Conservation (phyloP, 208 protist species). For the Trypanosoma platydactyli region DNA sequence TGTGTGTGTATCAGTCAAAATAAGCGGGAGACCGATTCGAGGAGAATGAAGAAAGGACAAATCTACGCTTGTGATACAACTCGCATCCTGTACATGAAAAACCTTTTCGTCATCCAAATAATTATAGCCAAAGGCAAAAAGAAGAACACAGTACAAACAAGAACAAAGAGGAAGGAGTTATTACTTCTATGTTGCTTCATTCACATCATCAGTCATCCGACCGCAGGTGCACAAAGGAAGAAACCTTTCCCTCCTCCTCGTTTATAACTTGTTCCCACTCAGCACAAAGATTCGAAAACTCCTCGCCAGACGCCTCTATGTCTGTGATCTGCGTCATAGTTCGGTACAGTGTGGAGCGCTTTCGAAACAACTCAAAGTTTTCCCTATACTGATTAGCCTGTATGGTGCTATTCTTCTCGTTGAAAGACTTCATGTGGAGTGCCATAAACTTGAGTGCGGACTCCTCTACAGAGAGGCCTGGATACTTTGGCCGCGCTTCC, state of each 20-base stretch:
- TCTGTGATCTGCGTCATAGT: conserved; percentile 21
- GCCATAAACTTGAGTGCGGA: conserved; percentile 89
- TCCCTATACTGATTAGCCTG: conserved; percentile 64
- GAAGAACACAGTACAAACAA: conserved; percentile 2
- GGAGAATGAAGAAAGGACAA: too few relatives aligned
- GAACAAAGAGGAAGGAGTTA: conserved; percentile 9
- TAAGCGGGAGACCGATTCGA: too few relatives aligned
- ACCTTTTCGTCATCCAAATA: too few relatives aligned
- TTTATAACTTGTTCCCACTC: conserved; percentile 38
- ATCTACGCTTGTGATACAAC: too few relatives aligned
- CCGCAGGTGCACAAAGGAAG: conserved; percentile 8
- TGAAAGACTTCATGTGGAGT: conserved; percentile 87
- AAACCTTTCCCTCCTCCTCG: background rate
- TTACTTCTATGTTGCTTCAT: conserved; percentile 9
- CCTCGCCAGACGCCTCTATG: background rate
- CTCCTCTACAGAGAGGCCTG: conserved; percentile 77
- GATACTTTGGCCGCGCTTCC: conserved; percentile 73
- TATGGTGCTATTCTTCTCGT: conserved; percentile 61
- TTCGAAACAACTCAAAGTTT: conserved; percentile 59
- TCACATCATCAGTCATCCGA: conserved; percentile 7
- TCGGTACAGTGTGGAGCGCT: conserved; percentile 68
- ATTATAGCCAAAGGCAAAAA: conserved; percentile 3
- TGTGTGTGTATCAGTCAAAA: too few relatives aligned
- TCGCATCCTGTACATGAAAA: too few relatives aligned
- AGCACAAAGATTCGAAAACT: conserved; percentile 37